phyloP scores from a whole-genome alignment of 2,329 filamentous ascomycete genomes.

The Fusarium albidum region DNA sequence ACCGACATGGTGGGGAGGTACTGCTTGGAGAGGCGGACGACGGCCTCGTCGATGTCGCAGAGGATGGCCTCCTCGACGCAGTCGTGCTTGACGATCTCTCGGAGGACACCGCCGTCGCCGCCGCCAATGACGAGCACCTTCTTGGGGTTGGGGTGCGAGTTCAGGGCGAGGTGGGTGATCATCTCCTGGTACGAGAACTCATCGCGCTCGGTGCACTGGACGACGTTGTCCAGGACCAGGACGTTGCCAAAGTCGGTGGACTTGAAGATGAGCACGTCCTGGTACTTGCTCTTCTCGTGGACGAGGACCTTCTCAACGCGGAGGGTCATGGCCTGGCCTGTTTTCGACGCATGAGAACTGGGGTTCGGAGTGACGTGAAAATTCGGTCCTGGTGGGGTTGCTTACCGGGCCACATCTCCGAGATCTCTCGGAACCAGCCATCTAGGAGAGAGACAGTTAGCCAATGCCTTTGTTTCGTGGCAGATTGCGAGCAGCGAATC shows the following conservation, averaged over 20 bases:
- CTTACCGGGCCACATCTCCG: constrained; percentile 91
- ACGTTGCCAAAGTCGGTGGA: constrained; percentile 97
- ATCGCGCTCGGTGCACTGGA: constrained; percentile 97
- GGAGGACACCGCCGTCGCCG: constrained; percentile 95
- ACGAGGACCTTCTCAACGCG: constrained; percentile 97
- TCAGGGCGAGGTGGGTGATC: constrained; percentile 98
- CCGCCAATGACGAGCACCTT: constrained; percentile 98
- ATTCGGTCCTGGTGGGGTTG: constrained; percentile 1
- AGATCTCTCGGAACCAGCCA: constrained; percentile 99
- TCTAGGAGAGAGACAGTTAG: constrained; percentile 61
- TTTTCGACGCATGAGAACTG: constrained; percentile 8
- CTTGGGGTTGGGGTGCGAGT: constrained; percentile 97
- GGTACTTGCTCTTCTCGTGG: constrained; percentile 99
- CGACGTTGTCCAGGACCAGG: constrained; percentile 97
- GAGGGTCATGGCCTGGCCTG: constrained; percentile 96
- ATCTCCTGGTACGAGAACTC: constrained; percentile 99
- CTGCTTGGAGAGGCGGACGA: constrained; percentile 98
- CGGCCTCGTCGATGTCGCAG: constrained; percentile 99
- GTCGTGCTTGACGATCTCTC: constrained; percentile 99
- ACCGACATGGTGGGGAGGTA: constrained; percentile 94
- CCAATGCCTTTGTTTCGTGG: neutral
- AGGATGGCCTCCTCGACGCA: constrained; percentile 94
- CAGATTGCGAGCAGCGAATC: neutral
- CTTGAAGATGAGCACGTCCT: constrained; percentile 99
- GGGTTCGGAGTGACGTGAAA: neutral